Evolutionary conservation across 202 grass and related monocot genomes (phyloP), one percentile per base, ranked within the genome.

Genomic region (Musa balbisiana): DNA sequence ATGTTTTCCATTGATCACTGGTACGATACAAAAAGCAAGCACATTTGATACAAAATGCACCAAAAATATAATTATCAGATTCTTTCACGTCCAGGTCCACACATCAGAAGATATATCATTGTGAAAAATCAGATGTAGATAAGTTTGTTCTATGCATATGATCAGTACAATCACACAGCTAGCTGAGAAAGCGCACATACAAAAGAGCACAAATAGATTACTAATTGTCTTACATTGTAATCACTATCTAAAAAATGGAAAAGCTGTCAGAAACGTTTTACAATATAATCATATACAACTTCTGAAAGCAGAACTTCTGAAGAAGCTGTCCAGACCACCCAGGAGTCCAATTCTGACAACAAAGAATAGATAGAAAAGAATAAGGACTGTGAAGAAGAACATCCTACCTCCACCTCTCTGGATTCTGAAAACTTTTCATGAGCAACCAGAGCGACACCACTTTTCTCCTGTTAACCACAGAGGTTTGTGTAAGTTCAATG

Each of bases 381-480:
- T 53, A 29, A 55, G 33, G 26, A 56, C 29, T 51, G 2, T 51
- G 4, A 62, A 43, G 10, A 53, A 52, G 20, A 71, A 69, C 25
- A 72, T 24, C 77, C 74, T 84, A 91, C 88, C 92, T 91, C 92
- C 55, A 96, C 89, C 63, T 98, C 91, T 85, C 81, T 89, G 15
- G 94, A 91, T 81, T 93, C 87, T 55, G 87, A 53, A 49, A 92
- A 93, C 50, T 93, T 98, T 81, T 92, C 94, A 63, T 92, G 86
- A 29, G 94, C 94, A 82, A 89, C 85, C 63, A 98, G 88, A 59
- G 80, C 74, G 60, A 86, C 94, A 70, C 94, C 85, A 49, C 91
- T 98, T 84, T 98, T 98, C 80, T 88, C 94, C 94, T 97, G 88
- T 67, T 60, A 51, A 79, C 49, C 33, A 70, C 33, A 11, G 50